These are phyloP conservation scores for Blastomyces emzantsi DNA, from an alignment of 2,329 filamentous ascomycete genomes.

Conservation along the genomic window DNA sequence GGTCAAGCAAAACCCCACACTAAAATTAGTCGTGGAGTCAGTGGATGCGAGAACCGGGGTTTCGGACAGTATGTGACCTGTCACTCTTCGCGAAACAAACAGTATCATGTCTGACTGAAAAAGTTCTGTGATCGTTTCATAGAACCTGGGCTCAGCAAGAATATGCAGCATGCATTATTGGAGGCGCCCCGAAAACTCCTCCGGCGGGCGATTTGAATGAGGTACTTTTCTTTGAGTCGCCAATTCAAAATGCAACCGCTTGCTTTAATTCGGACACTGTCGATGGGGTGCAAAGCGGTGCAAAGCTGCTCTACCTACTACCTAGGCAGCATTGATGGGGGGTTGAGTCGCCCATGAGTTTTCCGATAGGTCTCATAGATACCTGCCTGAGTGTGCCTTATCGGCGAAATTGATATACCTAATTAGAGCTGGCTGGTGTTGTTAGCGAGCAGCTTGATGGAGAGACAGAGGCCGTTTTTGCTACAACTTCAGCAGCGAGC, in stretches of 20 bases:
- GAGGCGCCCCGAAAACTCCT: neutral
- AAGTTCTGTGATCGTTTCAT: neutral
- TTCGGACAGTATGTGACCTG: neutral
- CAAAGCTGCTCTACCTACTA: neutral
- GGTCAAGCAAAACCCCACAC: conserved; percentile 2
- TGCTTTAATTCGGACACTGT: neutral
- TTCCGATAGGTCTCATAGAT: neutral
- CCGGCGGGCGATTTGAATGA: no score
- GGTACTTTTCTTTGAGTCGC: neutral
- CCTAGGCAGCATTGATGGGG: neutral
- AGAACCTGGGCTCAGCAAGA: neutral
- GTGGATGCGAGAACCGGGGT: neutral
- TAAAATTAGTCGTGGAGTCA: neutral
- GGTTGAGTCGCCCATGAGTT: neutral
- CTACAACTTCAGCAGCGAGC: neutral
- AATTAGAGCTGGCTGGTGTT: neutral
- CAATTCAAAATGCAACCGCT: neutral
- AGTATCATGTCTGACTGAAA: neutral
- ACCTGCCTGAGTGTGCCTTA: neutral
- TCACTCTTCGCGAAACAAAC: neutral
- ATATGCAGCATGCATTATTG: neutral
- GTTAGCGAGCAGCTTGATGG: neutral
- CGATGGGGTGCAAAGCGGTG: no score
- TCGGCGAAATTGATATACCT: neutral
- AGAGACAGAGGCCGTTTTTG: neutral